phyloP scores from a whole-genome alignment of 1,284 basidiomycete species.

The Anthracocystis panici-leucophaei region DNA sequence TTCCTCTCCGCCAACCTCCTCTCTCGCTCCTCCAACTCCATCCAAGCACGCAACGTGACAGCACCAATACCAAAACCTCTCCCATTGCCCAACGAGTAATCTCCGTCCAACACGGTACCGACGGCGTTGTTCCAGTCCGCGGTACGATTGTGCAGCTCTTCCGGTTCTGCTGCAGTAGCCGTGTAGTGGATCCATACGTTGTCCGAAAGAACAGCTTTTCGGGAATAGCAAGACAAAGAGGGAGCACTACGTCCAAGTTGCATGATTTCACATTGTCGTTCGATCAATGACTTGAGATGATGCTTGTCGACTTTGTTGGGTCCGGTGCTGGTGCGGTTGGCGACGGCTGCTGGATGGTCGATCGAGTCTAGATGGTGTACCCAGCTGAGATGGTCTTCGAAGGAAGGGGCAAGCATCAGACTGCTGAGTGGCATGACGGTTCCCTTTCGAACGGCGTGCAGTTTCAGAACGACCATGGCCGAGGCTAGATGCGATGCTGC shows the following conservation, averaged over 20 bases:
- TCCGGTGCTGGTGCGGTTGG: conserved; percentile 20
- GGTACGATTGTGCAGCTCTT: conserved; percentile 28
- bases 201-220: background rate
- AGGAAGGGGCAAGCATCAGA: conserved; percentile 29
- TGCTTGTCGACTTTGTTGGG: conserved; percentile 31
- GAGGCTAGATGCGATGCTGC: conserved; percentile 18
- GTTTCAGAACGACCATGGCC: conserved; percentile 46
- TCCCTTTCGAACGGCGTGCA: conserved; percentile 44
- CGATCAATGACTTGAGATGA: conserved; percentile 37
- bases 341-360: conserved; percentile 35
- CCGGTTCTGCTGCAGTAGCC: conserved; percentile 20
- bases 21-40: conserved; percentile 30
- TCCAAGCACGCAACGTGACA: conserved; percentile 33
- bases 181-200: conserved; percentile 27
- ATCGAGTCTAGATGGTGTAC: conserved; percentile 37
- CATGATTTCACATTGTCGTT: conserved; percentile 41
- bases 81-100: conserved; percentile 57
- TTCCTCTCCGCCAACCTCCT: conserved; percentile 11
- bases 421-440: conserved; percentile 36
- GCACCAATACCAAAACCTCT: conserved; percentile 44
- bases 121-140: conserved; percentile 45
- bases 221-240: background rate
- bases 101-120: conserved; percentile 56
- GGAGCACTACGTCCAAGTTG: conserved; percentile 44
- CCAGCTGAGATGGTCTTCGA: conserved; percentile 41